phyloP scores from a whole-genome alignment of 1,139 yeast species.

The Suhomyces wounanorum region DNA sequence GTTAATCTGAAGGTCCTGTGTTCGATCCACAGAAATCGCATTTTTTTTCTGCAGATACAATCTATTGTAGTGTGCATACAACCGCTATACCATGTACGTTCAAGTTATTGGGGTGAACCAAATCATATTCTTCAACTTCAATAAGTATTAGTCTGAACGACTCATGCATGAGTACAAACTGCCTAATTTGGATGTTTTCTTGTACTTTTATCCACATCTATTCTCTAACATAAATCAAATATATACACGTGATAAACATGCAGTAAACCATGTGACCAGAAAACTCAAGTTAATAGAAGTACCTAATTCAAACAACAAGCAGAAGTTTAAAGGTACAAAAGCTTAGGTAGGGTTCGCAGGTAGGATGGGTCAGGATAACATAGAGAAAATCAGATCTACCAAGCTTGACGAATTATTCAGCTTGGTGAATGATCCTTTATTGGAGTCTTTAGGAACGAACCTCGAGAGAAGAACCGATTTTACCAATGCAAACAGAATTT shows the following conservation, averaged over 20 bases:
- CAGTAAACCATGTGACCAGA: slow-evolving; percentile 14
- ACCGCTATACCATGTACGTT: too few relatives aligned
- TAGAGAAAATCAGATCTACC: slow-evolving; percentile 5
- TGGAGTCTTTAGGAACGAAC: slow-evolving; percentile 1
- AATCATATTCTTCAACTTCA: too few relatives aligned
- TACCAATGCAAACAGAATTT: slow-evolving; percentile 3
- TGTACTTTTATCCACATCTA: too few relatives aligned
- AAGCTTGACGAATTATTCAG: slow-evolving; percentile 14
- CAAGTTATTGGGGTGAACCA: too few relatives aligned
- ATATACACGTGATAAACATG: slow-evolving; percentile 18
- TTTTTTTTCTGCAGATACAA: slow-evolving; percentile 11
- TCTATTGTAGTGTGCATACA: too few relatives aligned
- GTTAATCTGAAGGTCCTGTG: slow-evolving; percentile 58
- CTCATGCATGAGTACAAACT: too few relatives aligned
- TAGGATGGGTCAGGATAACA: not conserved
- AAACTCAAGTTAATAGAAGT: not conserved
- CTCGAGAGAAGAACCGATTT: slow-evolving; percentile 3
- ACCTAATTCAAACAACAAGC: not conserved
- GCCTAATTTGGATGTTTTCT: too few relatives aligned
- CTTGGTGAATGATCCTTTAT: slow-evolving; percentile 10
- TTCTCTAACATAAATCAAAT: too few relatives aligned
- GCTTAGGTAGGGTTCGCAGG: not conserved
- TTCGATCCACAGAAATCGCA: slow-evolving; percentile 49
- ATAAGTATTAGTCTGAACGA: too few relatives aligned
- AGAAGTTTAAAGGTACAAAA: not conserved